Evolutionary conservation across 2,329 filamentous ascomycete species (phyloP), one percentile per base, ranked within the genome.

Genomic region (Sclerotinia nivalis): DNA sequence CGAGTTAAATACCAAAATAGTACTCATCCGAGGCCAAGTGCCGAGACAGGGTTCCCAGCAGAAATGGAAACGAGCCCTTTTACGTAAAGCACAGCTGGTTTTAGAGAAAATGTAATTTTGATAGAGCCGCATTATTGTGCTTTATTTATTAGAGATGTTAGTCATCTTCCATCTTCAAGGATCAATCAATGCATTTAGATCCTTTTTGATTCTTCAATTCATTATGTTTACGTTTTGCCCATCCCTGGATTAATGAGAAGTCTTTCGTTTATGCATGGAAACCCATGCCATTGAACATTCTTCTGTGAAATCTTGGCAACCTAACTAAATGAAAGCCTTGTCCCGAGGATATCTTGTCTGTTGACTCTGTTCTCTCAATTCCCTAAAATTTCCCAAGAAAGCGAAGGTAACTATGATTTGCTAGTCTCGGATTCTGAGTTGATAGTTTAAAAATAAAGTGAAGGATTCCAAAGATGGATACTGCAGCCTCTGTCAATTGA

Each of bases 1-100:
- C 28, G 40, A 43, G 40, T 43, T 10, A n/a, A 37, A 37, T 25
- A 37, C 60, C 22, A 37, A 10, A 25, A 25, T 28, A 22, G 60
- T 18, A 34, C 15, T 37, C 60, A 62, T 37, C 45, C 60, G 60
- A 62, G 60, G 31, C 31, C 28, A 25, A 64, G 49, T 64, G 28
- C 20, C 18, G 49, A 20, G 31, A 25, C 60, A 12, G 49, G 45
- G 60, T 50, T 62, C 31, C 31, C 60, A 28, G 45, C 60, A 50
- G 22, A 34, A 12, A 62, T 58, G 13, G 4, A 43, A 43, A 43
- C 13, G 2, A 43, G 40, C 5, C 40, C 6, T 5, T 18, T 18
- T 18, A 18, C 40, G 40, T 43, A 6, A 43, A 6, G 40, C 13
- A 40, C 13, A 59, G 7, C 22, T 40, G 34, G 22, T 25, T 43